Conservation (phyloP, 129 eudicot genomes). For the Rutidosis leptorrhynchoides region DNA sequence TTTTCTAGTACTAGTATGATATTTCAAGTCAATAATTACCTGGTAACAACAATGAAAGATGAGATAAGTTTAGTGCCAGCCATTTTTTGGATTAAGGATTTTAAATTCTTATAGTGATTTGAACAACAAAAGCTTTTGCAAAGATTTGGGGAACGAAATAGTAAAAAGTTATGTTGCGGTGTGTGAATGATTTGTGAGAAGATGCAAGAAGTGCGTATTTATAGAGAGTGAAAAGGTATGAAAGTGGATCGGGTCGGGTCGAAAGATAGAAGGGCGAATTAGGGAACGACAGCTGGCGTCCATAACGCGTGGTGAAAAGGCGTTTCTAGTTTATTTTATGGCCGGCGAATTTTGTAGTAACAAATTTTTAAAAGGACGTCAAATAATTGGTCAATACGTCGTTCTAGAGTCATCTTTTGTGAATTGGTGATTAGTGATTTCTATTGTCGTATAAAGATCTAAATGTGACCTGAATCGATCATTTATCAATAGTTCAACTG, state of each 20-base stretch:
- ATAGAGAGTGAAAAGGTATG: not conserved
- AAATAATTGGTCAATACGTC: conserved; percentile 1
- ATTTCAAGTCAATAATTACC: not conserved
- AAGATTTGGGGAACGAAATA: not conserved
- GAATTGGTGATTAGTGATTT: too few species aligned
- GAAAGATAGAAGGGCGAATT: not conserved
- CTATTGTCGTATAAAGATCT: too few species aligned
- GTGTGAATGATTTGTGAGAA: not conserved
- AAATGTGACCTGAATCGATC: too few species aligned
- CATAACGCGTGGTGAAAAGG: conserved; percentile 12
- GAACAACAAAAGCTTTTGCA: not conserved
- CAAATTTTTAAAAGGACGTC: not conserved
- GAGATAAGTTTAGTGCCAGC: conserved; percentile 3
- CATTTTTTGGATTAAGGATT: not conserved
- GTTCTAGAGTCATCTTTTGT: not conserved
- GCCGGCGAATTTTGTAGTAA: not conserved
- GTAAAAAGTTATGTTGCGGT: not conserved
- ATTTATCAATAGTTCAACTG: too few species aligned
- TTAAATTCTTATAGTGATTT: not conserved
- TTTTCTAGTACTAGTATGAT: too few species aligned
- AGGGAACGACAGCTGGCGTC: conserved; percentile 10
- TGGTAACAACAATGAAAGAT: conserved; percentile 18
- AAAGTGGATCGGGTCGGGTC: not conserved
- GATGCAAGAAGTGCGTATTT: not conserved
- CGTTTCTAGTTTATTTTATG: conserved; percentile 4